phyloP scores from a whole-genome alignment of 2,329 filamentous ascomycete species.

The Verticillium nonalfalfae region DNA sequence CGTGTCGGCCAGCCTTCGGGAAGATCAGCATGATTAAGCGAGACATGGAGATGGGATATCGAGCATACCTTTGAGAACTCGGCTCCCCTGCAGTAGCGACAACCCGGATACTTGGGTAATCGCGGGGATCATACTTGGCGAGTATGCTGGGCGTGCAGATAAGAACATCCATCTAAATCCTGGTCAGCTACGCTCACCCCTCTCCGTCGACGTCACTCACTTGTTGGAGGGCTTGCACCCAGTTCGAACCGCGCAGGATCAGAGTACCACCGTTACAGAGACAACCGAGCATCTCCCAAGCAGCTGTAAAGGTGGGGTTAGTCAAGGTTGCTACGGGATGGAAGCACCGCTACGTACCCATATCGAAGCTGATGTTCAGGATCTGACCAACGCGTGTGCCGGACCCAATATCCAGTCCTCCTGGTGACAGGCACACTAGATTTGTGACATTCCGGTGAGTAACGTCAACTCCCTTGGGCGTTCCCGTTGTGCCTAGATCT shows the following conservation, averaged over 20 bases:
- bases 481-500: conserved; percentile 37
- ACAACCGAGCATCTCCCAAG: conserved; percentile 51
- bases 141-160: conserved; percentile 51
- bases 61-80: conserved; percentile 33
- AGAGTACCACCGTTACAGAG: conserved; percentile 53
- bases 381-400: conserved; percentile 48
- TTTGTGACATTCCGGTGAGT: conserved; percentile 49
- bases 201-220: conserved; percentile 20
- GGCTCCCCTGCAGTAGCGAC: conserved; percentile 52
- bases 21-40: neutral
- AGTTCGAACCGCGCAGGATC: conserved; percentile 42
- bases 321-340: neutral
- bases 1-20: conserved; percentile 40
- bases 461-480: conserved; percentile 52
- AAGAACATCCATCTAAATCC: conserved; percentile 39
- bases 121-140: conserved; percentile 36
- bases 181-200: neutral
- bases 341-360: conserved; percentile 35
- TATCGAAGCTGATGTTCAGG: conserved; percentile 53
- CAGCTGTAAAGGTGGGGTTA: conserved; percentile 28
- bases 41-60: neutral
- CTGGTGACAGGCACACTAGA: conserved; percentile 42
- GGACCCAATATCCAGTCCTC: conserved; percentile 38
- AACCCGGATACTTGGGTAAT: conserved; percentile 44
- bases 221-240: conserved; percentile 37